A percentile compares a stretch with the other conserved stretches of the same genome.
phyloP scores from a whole-genome alignment of 1,139 yeast genomes.

The Diutina neorugosa region DNA sequence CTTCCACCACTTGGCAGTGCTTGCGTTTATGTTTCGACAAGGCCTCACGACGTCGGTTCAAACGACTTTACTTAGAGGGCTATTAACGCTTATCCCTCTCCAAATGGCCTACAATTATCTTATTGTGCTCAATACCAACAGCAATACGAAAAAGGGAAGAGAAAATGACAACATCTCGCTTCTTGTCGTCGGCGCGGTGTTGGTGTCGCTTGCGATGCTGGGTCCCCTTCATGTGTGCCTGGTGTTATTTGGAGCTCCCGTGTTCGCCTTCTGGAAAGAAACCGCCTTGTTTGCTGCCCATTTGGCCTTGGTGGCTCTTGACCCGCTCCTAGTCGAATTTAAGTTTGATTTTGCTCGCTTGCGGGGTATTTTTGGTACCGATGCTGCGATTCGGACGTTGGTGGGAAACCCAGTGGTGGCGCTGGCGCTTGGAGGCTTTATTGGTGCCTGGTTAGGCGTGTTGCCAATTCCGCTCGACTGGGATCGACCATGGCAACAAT shows the following conservation, averaged over 20 bases:
- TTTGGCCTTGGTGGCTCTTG: conserved; percentile 46
- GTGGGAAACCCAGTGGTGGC: conserved; percentile 26
- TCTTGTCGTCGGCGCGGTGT: conserved; percentile 15
- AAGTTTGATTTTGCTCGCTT: conserved; percentile 37
- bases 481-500: conserved; percentile 95
- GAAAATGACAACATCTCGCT: conserved; percentile 20
- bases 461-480: conserved; percentile 91
- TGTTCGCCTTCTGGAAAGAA: conserved; percentile 39
- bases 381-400: conserved; percentile 14
- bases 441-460: conserved; percentile 91
- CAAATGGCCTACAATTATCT: conserved; percentile 20
- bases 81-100: conserved; percentile 14
- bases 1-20: conserved; percentile 31
- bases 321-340: conserved; percentile 53
- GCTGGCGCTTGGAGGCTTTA: conserved; percentile 35
- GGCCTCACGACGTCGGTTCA: conserved; percentile 23
- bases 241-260: conserved; percentile 82
- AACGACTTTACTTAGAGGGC: conserved; percentile 18
- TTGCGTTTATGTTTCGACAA: conserved; percentile 20
- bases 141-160: conserved; percentile 9
- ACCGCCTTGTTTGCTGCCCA: conserved; percentile 59
- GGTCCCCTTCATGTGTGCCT: conserved; percentile 37
- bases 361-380: conserved; percentile 13
- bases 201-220: conserved; percentile 26
- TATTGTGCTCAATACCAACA: conserved; percentile 14